phyloP scores from a whole-genome alignment of 2,329 filamentous ascomycete genomes.

The Clonostachys solani region DNA sequence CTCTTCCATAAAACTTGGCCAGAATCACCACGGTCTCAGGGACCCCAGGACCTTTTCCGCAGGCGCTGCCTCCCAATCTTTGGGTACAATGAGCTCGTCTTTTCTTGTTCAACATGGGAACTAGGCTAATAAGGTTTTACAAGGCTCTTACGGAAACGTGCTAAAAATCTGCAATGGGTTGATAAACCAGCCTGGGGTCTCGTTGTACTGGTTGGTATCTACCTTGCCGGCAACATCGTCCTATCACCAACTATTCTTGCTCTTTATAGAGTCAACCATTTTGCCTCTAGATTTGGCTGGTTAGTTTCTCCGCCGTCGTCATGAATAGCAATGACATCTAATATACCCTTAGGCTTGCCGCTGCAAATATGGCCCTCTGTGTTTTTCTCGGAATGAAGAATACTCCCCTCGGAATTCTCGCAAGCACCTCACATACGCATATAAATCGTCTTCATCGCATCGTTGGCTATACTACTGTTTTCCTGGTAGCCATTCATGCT shows the following conservation, averaged over 20 bases:
- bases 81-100: no score
- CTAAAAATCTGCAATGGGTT: not conserved
- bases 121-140: no score
- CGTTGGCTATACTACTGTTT: constrained; percentile 34
- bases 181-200: not conserved
- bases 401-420: constrained; percentile 30
- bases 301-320: not conserved
- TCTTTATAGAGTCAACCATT: constrained; percentile 7
- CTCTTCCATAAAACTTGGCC: no score
- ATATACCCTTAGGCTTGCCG: constrained; percentile 32
- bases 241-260: not conserved
- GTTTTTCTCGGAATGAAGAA: constrained; percentile 43
- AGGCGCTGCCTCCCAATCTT: no score
- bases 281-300: constrained; percentile 14
- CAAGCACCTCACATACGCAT: constrained; percentile 32
- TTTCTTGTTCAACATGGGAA: no score
- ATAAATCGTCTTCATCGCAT: constrained; percentile 42
- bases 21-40: no score
- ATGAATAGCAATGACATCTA: not conserved
- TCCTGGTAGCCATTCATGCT: constrained; percentile 28
- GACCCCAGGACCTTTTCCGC: no score
- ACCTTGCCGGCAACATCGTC: not conserved
- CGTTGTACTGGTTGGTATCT: not conserved
- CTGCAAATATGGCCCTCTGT: constrained; percentile 31
- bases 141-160: no score